Base-by-base conservation (phyloP, 305 asterid genomes). In the Lippia alba region DNA sequence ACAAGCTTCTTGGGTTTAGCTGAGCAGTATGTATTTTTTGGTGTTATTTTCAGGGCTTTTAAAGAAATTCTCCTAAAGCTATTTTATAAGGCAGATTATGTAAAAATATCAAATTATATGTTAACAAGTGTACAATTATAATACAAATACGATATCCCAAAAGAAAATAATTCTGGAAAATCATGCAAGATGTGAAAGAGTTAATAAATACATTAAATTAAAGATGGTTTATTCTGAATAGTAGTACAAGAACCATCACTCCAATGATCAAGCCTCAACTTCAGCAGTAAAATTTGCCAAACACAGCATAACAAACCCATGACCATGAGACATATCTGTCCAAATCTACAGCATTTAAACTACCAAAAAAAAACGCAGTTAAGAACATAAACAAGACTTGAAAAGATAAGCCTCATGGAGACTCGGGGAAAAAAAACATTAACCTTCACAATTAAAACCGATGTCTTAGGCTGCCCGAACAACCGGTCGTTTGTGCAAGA, bases 381-480 rank as follows among this genome's bases (percentile, higher is more conserved):
- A 49, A 48, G 7, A 58, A 66, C 20, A 16, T 8, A 66, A 41
- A 56, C 12, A 17, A 49, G 66, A 62, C 61, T 4, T 46, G 40
- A 50, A 54, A 48, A 64, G 54, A 34, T 14, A 34, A 60, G 7
- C 16, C 55, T 10, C 73, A 18, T 20, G 64, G 68, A 55, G 34
- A 4, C 71, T 11, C 41, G 49, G 54, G 64, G 53, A 48, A 24
- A 33, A 19, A 44, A 44, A 44, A 44, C 8, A 44, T 36, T 36
- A 36, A 8, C 6, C 9, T 36, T 36, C 41, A 36, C 41, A 36
- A 36, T 36, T 2, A 36, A 36, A 36, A 8, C 49, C 54, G 54
- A 51, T 11, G 24, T 10, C 74, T 85, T 67, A 94, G 8, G 91
- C 70, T 1, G 84, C 96, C 87, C 79, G 74, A 12, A 85, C 87